Evolutionary conservation across 2,329 filamentous ascomycete genomes (phyloP), one percentile per base, ranked within the genome.

Genomic region (Colletotrichum nymphaeae): DNA sequence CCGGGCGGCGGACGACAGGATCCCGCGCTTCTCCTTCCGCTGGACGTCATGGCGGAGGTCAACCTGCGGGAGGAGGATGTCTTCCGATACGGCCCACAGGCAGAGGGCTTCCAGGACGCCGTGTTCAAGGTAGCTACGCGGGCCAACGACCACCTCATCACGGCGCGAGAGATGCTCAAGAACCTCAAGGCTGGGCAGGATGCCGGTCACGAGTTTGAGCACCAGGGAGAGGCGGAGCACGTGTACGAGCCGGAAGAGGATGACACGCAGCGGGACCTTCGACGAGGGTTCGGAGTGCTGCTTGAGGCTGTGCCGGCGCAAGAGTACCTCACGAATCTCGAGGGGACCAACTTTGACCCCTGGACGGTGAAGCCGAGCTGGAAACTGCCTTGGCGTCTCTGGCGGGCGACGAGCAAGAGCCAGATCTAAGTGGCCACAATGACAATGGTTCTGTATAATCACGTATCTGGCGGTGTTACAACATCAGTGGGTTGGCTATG

Each of bases 131-230:
- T 99, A 16, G 97, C 97, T 0, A 99, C 97, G 0, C 90, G 96
- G 49, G 97, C 97, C 7, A 97, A 97, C 79, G 97, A 99, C 81
- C 97, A 99, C 83, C 86, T 99, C 42, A 97, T 98, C 77, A 98
- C 96, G 0, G 96, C 94, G 2, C 88, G 95, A 72, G 94, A 98
- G 81, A 98, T 99, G 95, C 83, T 98, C 73, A 92, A 91, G 79
- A 94, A 94, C 78, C 84, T 98, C 24, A 90, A 90, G 67, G 91
- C 91, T 4, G 94, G 95, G 1, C 84, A 93, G 77, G 92, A 91
- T 62, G 90, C 94, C 0, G 94, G 93, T 0, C 96, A 98, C 80
- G 94, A 94, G 5, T 98, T 96, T 81, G 96, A 98, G 83, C 94
- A 98, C 79, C 89, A 93, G 74, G 90, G 91, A 35, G 95, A 98